Evolutionary conservation across 495 filamentous ascomycete genomes (phyloP), one percentile per base, ranked within the genome.

Genomic region (Daldinia vernicosa): DNA sequence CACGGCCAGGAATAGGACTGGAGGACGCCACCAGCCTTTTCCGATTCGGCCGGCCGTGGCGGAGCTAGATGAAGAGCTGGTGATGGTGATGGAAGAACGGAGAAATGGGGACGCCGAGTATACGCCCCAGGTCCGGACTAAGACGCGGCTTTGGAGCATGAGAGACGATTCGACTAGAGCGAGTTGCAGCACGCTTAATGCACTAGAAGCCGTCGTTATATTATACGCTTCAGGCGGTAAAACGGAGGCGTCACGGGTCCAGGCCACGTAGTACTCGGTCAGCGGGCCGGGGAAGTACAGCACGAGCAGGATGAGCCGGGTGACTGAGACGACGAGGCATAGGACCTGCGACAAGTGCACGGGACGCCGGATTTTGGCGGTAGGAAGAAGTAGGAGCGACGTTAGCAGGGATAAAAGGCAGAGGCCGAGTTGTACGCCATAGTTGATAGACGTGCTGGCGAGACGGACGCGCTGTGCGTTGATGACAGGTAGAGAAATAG

Each of bases 261-360:
- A 72, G 22, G 64, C 69, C 8, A 72, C 69, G 55, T 72, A 72
- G 59, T 67, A 72, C 59, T 63, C 63, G n/a, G 69, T 63, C 39
- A 72, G 12, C 7, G 69, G 69, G 43, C 69, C 69, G 24, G 69
- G 69, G 59, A 72, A 72, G 60, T 72, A 72, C 7, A 59, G 28
- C n/a, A 72, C 69, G 0, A 72, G 54, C 3, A 72, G 43, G 6
- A 17, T 37, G 33, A 72, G 64, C 3, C 69, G 69, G 6, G 60
- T 35, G 7, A 60, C 47, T 0, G 59, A 33, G 6, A 64, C 53
- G n/a, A 28, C 32, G 4, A 67, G 59, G 33, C 43, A 50, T 15
- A 37, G 26, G 8, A 22, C n/a, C 37, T 72, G 69, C 4, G 64
- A 12, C 0, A 72, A 47, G 54, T 72, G 63, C 8, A 72, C 47